Evolutionary conservation across 192 early-diverging fungal species (phyloP), one percentile per base, ranked within the genome.

Genomic region (Chytriomyces sp.): DNA sequence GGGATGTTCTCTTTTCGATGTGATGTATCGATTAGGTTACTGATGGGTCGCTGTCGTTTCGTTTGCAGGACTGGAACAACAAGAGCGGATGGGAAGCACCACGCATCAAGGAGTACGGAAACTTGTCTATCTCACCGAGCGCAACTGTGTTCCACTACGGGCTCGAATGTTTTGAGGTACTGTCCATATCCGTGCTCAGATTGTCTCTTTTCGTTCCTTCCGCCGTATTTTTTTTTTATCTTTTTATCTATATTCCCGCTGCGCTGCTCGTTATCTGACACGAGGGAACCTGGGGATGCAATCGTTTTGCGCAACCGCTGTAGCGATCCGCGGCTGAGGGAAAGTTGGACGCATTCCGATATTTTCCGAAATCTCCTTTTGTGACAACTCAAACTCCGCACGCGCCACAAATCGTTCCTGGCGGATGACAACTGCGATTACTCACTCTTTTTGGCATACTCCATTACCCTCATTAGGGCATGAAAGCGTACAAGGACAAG

Each of bases 121-220:
- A 93, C 57, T 85, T 99, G 23, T 67, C 77, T 24, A 84, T 99
- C 13, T 92, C 92, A 50, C 97, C 97, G 0, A 90, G 92, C 23
- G 87, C 93, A 20, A 91, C 91, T 67, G 97, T 96, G 7, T 95
- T 99, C 73, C 95, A 99, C 83, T 99, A 99, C 82, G 92, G 90
- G 0, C 85, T 97, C 18, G 92, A 95, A 88, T 95, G 95, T 68
- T 97, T 99, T 73, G 97, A 97, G 85, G 76, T 77, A 24, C 24
- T 46, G 28, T 35, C 28, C 28, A 35, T 2, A 2, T 2, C 28
- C 2, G 28, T 35, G 1, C 28, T 35, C 28, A 35, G 28, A 35
- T 35, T 35, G 28, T 35, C 2, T 35, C 28, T 35, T 35, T 35
- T 2, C 28, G 28, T 35, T 35, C 1, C 28, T 35, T 35, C 28